Base-by-base conservation (phyloP, 768 basidiomycete genomes). In the Lactarius evosmus region DNA sequence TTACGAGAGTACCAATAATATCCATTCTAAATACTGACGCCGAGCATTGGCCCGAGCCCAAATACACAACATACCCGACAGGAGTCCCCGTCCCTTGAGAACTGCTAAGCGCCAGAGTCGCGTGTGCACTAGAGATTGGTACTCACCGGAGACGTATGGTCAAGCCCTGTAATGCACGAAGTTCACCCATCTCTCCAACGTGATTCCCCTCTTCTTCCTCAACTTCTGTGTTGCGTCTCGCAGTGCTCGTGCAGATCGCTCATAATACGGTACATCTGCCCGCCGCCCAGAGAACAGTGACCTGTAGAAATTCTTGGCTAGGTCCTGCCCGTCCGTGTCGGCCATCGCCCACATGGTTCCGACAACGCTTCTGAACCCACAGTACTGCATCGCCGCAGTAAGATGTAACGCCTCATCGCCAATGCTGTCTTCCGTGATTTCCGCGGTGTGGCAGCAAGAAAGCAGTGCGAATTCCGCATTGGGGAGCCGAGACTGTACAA, bases 371-470 rank as follows among this genome's bases (percentile, higher is more conserved):
- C 50, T 12, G 57, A 61, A 66, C 8, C 66, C 66, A 33, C 58
- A 57, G 22, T 58, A 38, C 30, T 61, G 46, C 36, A 38, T 38
- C 5, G 36, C 36, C 3, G 14, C 36, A 16, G 36, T 16, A 19
- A 66, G 65, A 25, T 59, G 56, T 3, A 67, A 22, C 11, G 41
- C 62, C 34, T 67, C 66, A n/a, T 67, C 66, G 0, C 56, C 33
- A 1, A 49, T 44, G 8, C 19, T 7, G 0, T 56, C 27, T 9
- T 59, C 58, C 6, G 55, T 58, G 40, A 34, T 52, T 9, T 33
- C 58, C 3, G 64, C 59, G 11, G 53, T 46, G n/a, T 65, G 64
- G 41, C 64, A 65, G 19, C 52, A 59, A 34, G 63, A 60, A 17
- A 65, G 64, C 4, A 65, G 29, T 0, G 64, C 64, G 4, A 61